These are phyloP conservation scores for Cyathus striatus DNA, from an alignment of 768 basidiomycete genomes.

Conservation along the genomic window DNA sequence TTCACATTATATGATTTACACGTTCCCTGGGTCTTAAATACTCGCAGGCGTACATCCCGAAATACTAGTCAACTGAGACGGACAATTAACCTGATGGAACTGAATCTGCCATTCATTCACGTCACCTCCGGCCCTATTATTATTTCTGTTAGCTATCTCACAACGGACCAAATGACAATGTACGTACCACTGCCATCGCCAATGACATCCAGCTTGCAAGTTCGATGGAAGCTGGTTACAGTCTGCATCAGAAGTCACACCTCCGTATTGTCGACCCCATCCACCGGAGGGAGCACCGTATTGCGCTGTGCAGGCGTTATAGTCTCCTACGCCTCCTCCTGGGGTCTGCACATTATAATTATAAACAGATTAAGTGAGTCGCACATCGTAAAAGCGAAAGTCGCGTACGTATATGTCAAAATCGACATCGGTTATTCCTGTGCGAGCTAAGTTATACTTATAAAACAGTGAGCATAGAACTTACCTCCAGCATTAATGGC, in stretches of 20 bases:
- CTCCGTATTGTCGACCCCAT: constrained; percentile 7
- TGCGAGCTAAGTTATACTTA: not conserved
- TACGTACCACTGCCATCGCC: constrained; percentile 5
- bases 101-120: constrained; percentile 5
- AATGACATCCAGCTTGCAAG: constrained; percentile 6
- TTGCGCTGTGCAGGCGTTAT: constrained; percentile 8
- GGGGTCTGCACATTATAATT: constrained; percentile 5
- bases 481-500: constrained; percentile 7
- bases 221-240: constrained; percentile 6
- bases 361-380: not conserved
- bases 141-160: not conserved
- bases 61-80: constrained; percentile 4
- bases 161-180: not conserved
- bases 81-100: constrained; percentile 7
- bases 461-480: not conserved
- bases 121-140: constrained; percentile 6
- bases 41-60: constrained; percentile 6
- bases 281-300: constrained; percentile 6
- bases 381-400: not conserved
- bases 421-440: constrained; percentile 4
- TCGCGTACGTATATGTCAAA: constrained; percentile 7
- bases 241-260: constrained; percentile 4
- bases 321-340: constrained; percentile 7
- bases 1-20: no score
- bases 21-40: constrained; percentile 1